Evolutionary conservation across 2,329 filamentous ascomycete genomes (phyloP).

Genomic region (Juglanconis juglandina): DNA sequence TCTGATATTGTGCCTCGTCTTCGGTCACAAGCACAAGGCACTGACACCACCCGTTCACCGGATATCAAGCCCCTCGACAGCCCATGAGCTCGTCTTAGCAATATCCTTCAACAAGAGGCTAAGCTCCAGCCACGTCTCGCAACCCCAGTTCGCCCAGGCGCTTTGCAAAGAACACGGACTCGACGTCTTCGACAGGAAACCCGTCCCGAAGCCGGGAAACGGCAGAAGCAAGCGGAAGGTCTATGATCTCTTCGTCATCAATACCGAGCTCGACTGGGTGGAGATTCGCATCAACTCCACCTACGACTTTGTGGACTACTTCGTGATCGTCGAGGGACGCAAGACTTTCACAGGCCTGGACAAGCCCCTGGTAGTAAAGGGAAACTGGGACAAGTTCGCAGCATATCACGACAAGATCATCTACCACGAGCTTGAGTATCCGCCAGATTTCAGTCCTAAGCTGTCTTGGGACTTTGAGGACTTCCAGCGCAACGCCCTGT

Average conservation of each 20-base stretch:
- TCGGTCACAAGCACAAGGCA: background rate
- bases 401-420: conserved; percentile 57
- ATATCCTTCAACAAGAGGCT: background rate
- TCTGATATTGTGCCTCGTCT: background rate
- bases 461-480: conserved; percentile 50
- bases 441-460: conserved; percentile 34
- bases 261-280: conserved; percentile 62
- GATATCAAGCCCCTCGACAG: background rate
- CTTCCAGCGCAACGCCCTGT: conserved; percentile 54
- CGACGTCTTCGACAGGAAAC: conserved; percentile 28
- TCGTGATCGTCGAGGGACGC: conserved; percentile 58
- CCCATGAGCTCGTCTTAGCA: background rate
- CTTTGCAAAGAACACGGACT: conserved; percentile 38
- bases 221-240: conserved; percentile 41
- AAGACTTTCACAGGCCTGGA: conserved; percentile 55
- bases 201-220: background rate
- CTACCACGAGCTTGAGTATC: conserved; percentile 51
- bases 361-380: conserved; percentile 52
- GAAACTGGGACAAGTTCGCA: conserved; percentile 50
- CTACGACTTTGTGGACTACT: conserved; percentile 59
- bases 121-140: background rate
- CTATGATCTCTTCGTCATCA: conserved; percentile 62
- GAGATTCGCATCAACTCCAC: conserved; percentile 61
- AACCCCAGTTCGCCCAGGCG: conserved; percentile 10
- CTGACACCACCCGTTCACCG: background rate